Conservation (phyloP, 1,284 basidiomycete species). For the Ustilago tritici region DNA sequence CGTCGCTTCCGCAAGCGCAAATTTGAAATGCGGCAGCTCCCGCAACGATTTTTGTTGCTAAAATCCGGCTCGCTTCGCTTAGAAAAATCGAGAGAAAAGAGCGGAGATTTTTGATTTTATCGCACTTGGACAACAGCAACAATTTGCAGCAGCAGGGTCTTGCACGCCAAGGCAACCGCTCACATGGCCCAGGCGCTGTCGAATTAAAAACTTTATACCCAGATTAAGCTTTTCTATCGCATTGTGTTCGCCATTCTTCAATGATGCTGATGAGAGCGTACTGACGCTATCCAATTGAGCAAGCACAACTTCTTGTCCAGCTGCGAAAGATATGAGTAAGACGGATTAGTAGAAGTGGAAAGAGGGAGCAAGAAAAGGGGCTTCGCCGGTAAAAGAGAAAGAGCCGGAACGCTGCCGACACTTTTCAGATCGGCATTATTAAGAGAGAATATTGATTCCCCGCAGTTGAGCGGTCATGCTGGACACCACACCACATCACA, state of each 20-base stretch:
- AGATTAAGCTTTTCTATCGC: background rate
- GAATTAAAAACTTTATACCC: background rate
- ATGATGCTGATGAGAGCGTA: background rate
- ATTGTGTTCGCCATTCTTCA: background rate
- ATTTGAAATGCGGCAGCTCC: constrained; percentile 22
- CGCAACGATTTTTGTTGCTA: constrained; percentile 6
- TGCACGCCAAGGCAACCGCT: background rate
- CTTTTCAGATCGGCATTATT: no score
- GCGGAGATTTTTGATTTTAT: constrained; percentile 4
- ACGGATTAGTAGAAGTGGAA: no score
- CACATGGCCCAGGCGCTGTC: constrained; percentile 1
- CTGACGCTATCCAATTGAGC: background rate
- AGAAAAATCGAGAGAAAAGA: background rate
- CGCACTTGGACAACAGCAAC: background rate
- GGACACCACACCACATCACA: no score
- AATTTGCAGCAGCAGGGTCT: background rate
- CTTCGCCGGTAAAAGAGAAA: no score
- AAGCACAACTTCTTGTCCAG: no score
- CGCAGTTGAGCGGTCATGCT: no score
- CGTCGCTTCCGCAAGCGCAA: background rate
- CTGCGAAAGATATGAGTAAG: no score
- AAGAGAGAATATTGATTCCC: no score
- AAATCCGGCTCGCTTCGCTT: constrained; percentile 2
- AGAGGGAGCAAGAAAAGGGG: no score
- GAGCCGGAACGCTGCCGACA: no score